A percentile compares a stretch with the other conserved stretches of the same genome.
These are phyloP conservation scores for Backusella morwellensis DNA, from an alignment of 192 early-diverging fungal species.

Conservation along the genomic window DNA sequence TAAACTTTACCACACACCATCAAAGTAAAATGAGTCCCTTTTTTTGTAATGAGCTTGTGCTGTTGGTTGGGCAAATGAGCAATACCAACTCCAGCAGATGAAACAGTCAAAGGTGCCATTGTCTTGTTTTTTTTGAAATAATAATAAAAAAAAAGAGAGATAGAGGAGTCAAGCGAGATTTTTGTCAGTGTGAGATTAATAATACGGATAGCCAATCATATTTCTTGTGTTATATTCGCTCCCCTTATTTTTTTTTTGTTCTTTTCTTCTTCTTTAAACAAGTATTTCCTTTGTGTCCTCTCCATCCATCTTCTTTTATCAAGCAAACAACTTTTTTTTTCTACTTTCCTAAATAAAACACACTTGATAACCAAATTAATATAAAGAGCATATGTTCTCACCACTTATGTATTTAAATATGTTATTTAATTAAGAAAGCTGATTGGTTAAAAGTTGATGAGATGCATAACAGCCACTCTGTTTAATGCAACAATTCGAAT, in stretches of 20 bases:
- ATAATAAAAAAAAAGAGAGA: not conserved
- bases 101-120: slow-evolving; percentile 10
- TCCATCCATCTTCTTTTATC: not conserved
- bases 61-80: slow-evolving; percentile 93
- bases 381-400: not conserved
- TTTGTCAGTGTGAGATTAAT: not conserved
- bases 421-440: not conserved
- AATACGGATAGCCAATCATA: not conserved
- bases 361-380: not conserved
- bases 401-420: not conserved
- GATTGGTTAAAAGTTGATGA: not conserved
- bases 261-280: not conserved
- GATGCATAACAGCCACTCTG: not conserved
- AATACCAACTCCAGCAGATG: slow-evolving; percentile 65
- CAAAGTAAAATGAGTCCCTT: slow-evolving; percentile 91
- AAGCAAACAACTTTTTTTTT: not conserved
- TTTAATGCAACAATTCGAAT: not conserved
- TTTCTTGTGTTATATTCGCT: not conserved
- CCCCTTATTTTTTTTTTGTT: not conserved
- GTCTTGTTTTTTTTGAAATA: not conserved
- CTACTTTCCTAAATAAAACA: not conserved
- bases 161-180: not conserved
- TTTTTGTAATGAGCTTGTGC: slow-evolving; percentile 88
- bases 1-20: slow-evolving; percentile 88
- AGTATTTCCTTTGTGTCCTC: not conserved